A percentile compares a stretch with the other conserved stretches of the same genome.
These are phyloP conservation scores for Dactylonectria macrodidyma DNA, from an alignment of 2,329 filamentous ascomycete genomes.

Conservation along the genomic window DNA sequence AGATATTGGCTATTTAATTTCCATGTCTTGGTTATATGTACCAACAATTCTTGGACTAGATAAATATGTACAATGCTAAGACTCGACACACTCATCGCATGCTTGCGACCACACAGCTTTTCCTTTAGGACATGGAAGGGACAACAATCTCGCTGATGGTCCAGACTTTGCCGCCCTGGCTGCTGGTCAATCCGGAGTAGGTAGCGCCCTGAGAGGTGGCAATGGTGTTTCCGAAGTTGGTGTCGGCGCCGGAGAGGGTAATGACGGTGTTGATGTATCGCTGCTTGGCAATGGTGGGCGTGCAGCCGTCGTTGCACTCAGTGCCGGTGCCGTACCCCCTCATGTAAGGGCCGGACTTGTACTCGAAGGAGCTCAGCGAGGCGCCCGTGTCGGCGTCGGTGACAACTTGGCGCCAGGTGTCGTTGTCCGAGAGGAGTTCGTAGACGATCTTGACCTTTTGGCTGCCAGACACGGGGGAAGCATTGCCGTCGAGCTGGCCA, in stretches of 20 bases:
- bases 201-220: constrained; percentile 33
- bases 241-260: constrained; percentile 33
- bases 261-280: constrained; percentile 39
- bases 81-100: background rate
- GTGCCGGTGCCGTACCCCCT: constrained; percentile 40
- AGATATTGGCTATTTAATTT: background rate
- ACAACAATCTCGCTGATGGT: constrained; percentile 38
- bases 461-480: constrained; percentile 30
- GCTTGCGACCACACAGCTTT: background rate
- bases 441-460: constrained; percentile 43
- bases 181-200: constrained; percentile 32
- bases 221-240: constrained; percentile 40
- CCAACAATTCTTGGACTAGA: background rate
- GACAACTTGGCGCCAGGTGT: constrained; percentile 39
- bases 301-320: constrained; percentile 40
- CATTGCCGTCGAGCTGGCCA: constrained; percentile 36
- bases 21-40: background rate
- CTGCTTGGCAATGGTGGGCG: constrained; percentile 35
- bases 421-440: constrained; percentile 38
- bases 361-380: constrained; percentile 31
- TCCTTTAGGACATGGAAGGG: constrained; percentile 29
- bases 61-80: constrained; percentile 20
- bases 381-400: constrained; percentile 38
- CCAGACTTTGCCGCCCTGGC: constrained; percentile 34
- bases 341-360: constrained; percentile 41